phyloP scores from a whole-genome alignment of 106 monocot species.

The Phalaenopsis aphrodite region DNA sequence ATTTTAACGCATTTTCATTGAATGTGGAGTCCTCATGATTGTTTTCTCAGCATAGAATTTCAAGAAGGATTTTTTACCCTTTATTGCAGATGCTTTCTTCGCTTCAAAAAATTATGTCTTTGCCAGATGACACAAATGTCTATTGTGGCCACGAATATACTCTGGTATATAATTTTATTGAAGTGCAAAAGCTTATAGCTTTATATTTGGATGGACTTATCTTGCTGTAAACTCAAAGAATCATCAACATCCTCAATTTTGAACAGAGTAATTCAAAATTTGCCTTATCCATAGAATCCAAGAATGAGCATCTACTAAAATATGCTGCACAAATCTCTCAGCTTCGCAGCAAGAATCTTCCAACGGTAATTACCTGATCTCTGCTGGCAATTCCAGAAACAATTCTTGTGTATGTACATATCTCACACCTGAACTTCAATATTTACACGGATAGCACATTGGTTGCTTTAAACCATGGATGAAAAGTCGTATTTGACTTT shows the following conservation, averaged over 20 bases:
- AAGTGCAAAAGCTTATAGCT: not conserved
- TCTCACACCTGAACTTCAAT: too few species aligned
- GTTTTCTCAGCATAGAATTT: not conserved
- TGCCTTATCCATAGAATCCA: slow-evolving; percentile 80
- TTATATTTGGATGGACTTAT: not conserved
- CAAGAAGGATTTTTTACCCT: not conserved
- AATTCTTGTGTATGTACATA: too few species aligned
- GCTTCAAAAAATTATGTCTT: slow-evolving; percentile 55
- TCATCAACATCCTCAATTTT: not conserved
- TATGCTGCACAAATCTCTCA: slow-evolving; percentile 56
- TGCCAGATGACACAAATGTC: slow-evolving; percentile 77
- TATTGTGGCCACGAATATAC: slow-evolving; percentile 98
- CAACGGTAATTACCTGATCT: slow-evolving; percentile 44
- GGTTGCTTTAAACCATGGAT: too few species aligned
- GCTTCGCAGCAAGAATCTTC: slow-evolving; percentile 67
- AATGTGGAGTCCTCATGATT: not conserved
- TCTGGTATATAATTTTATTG: slow-evolving; percentile 28
- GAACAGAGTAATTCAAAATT: slow-evolving; percentile 91
- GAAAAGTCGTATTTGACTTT: too few species aligned
- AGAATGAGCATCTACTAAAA: slow-evolving; percentile 57
- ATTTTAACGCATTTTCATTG: not conserved
- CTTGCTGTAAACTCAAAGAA: not conserved
- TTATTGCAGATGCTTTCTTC: slow-evolving; percentile 70
- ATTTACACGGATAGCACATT: too few species aligned
- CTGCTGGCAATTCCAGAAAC: too few species aligned